Percentiles rank a stretch among this genome's conserved stretches.
These are phyloP conservation scores for Actinomortierella ambigua DNA, from an alignment of 371 early-diverging fungal genomes.

Conservation along the genomic window DNA sequence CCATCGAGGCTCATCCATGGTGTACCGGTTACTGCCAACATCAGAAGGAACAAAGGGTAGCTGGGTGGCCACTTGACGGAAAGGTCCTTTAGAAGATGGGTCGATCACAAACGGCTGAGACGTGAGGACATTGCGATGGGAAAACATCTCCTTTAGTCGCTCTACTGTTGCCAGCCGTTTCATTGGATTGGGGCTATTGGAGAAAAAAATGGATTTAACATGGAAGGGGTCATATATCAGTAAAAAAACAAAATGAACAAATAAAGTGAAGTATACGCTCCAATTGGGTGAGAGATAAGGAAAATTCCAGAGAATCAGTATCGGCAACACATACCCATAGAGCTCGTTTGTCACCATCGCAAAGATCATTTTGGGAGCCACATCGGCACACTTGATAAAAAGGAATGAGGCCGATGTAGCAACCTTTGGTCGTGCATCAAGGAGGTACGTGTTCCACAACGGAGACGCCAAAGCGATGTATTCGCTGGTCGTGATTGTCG, in stretches of 20 bases:
- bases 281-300: background rate
- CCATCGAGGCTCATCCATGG: slow-evolving; percentile 67
- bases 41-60: slow-evolving; percentile 67
- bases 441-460: slow-evolving; percentile 59
- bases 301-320: too few relatives aligned
- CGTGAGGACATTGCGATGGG: slow-evolving; percentile 59
- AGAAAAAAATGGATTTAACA: background rate
- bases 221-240: background rate
- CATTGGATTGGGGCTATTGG: slow-evolving; percentile 54
- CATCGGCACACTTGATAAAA: slow-evolving; percentile 67
- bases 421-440: slow-evolving; percentile 50
- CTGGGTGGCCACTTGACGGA: slow-evolving; percentile 57
- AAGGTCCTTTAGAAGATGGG: slow-evolving; percentile 55
- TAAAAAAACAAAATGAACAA: background rate
- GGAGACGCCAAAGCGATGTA: slow-evolving; percentile 51
- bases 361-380: slow-evolving; percentile 55
- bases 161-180: slow-evolving; percentile 51
- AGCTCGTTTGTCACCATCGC: slow-evolving; percentile 51
- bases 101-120: slow-evolving; percentile 60
- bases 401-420: slow-evolving; percentile 63
- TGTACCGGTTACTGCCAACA: slow-evolving; percentile 63
- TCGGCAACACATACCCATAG: slow-evolving; percentile 44
- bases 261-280: too few relatives aligned
- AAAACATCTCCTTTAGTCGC: slow-evolving; percentile 52
- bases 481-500: slow-evolving; percentile 54